These are phyloP conservation scores for Talaromyces stipitatus DNA, from an alignment of 495 filamentous ascomycete genomes.

Conservation along the genomic window DNA sequence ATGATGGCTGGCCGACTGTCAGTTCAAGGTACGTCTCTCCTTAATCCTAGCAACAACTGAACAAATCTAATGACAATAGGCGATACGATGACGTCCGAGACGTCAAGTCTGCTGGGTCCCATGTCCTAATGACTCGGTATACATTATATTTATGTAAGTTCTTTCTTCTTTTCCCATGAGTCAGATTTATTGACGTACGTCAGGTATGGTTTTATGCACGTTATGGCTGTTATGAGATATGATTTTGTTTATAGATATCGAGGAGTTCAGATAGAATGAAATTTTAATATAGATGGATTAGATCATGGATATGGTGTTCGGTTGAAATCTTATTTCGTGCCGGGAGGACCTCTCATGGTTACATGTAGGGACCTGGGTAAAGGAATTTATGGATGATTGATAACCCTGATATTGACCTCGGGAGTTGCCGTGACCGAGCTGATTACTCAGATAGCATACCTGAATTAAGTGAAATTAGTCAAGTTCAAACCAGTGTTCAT, in stretches of 20 bases:
- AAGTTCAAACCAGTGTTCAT: too few relatives aligned
- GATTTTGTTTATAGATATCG: neutral
- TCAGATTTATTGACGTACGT: neutral
- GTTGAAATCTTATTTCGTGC: too few relatives aligned
- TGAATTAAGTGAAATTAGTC: too few relatives aligned
- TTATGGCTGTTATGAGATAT: neutral
- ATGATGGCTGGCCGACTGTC: conserved; percentile 36
- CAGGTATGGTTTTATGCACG: neutral
- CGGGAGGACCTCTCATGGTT: too few relatives aligned
- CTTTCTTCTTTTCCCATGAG: neutral
- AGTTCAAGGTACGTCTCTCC: conserved; percentile 12
- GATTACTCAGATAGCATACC: too few relatives aligned
- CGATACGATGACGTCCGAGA: neutral
- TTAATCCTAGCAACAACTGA: neutral
- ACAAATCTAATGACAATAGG: neutral
- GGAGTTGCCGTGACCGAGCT: too few relatives aligned
- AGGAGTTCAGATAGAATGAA: too few relatives aligned
- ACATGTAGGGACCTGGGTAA: too few relatives aligned
- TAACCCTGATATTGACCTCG: too few relatives aligned
- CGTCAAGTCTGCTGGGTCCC: neutral
- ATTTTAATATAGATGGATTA: too few relatives aligned
- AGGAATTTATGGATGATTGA: too few relatives aligned
- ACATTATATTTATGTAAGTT: neutral
- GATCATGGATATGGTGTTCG: neutral
- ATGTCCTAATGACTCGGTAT: neutral